Evolutionary conservation across 2,329 filamentous ascomycete genomes (phyloP).

Genomic region (Neoscytalidium dimidiatum): DNA sequence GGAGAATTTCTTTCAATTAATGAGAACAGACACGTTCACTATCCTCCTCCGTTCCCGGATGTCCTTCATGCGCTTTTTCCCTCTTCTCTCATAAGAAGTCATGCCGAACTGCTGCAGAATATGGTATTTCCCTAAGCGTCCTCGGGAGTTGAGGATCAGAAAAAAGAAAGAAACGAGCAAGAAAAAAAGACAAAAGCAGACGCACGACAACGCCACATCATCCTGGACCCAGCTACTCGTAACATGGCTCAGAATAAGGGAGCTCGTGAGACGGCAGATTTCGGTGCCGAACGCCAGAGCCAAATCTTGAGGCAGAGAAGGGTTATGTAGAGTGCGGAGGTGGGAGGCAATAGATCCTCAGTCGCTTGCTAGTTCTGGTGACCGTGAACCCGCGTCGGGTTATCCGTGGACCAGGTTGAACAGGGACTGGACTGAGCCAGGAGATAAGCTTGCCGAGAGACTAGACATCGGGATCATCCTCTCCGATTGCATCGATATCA

Average conservation of each 20-base stretch:
- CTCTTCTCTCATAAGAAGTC: not conserved
- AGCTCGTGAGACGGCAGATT: not conserved
- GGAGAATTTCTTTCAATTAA: too few relatives aligned
- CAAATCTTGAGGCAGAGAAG: too few relatives aligned
- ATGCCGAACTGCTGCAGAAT: constrained; percentile 6
- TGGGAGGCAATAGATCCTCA: too few relatives aligned
- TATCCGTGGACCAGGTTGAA: not conserved
- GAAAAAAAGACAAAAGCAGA: not conserved
- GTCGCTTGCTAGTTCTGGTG: too few relatives aligned
- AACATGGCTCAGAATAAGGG: not conserved
- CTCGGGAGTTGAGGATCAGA: not conserved
- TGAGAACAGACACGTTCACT: not conserved
- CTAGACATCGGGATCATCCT: constrained; percentile 19
- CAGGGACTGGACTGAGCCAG: not conserved
- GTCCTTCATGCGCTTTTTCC: not conserved
- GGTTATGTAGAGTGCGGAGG: too few relatives aligned
- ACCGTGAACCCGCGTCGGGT: too few relatives aligned
- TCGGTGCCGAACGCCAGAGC: too few relatives aligned
- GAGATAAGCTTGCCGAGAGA: not conserved
- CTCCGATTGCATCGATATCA: constrained; percentile 16
- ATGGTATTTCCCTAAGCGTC: constrained; percentile 12
- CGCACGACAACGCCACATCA: not conserved
- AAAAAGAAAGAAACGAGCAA: not conserved
- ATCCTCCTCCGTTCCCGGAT: not conserved
- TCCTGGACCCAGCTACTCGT: constrained; percentile 6